Evolutionary conservation across 1,284 basidiomycete genomes (phyloP), one percentile per base, ranked within the genome.

Genomic region (Lentinus polychrous): DNA sequence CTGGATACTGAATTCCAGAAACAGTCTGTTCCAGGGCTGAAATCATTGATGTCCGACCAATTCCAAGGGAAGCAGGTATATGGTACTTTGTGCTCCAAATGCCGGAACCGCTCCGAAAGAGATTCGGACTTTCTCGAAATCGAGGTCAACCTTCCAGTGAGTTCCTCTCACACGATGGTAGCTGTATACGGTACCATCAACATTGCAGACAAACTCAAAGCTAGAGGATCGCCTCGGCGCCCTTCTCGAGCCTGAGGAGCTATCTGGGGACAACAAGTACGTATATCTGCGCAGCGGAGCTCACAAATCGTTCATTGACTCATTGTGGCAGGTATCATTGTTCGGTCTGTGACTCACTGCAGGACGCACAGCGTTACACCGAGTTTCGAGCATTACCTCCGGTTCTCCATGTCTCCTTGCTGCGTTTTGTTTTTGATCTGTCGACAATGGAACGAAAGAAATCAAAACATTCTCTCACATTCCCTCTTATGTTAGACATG

Each of bases 341-440:
- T 60, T 77, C 84, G 2, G 63, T 66, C 10, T 96, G 93, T 60
- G 69, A 79, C 35, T 67, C 64, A 15, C 74, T 90, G 3, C 82
- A 84, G 62, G 79, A 89, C 51, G 94, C 94, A 1, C 83, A 76
- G 12, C 83, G 91, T 11, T 83, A 82, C 53, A 83, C 79, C 1
- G 74, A 83, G 57, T 66, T 92, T 10, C 74, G 73, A 14, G 62
- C 73, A 43, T 73, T 94, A 0, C 93, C 93, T 1, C 90, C 90
- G 0, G 83, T 91, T 2, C 73, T 96, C 1, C 90, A 96, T 64
- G 86, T 96, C 57, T 91, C 91, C 12, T 69, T 96, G 40, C 76
- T 94, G 47, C 86, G 94, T 15, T 96, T 96, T 64, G 81, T 90
- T 22, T 96, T 86, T 59, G 89, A 94, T 63, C 57, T 85, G n/a